Base-by-base conservation (phyloP, 306 rosid species). In the Astragalus membranaceus region DNA sequence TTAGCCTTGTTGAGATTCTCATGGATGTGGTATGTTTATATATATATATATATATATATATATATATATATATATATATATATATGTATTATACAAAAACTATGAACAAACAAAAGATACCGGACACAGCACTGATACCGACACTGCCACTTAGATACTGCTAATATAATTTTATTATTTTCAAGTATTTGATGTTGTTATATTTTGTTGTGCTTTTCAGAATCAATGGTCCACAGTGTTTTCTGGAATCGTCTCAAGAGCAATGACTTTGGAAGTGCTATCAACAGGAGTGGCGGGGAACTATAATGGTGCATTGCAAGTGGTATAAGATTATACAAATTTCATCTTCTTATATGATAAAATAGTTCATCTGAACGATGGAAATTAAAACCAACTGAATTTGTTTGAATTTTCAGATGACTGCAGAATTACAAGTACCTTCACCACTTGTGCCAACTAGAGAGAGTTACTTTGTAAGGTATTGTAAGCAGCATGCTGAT, bases 231-330 rank as follows among this genome's bases (percentile, higher is more conserved):
- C 95, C 43, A 91, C 93, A 3, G 83, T 95, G 54, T 95, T 95
- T 75, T 87, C 97, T 37, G 92, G 91, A 1, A 85, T 95, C 29
- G 97, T 95, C 57, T 95, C 99, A 42, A 91, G 97, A 86, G 99
- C 97, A 33, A 66, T 87, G 93, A 88, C 99, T 7, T 54, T 95
- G 57, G 99, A 95, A 75, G 95, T 95, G 20, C 67, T 91, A 13
- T 95, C 97, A 65, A 89, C 99, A 1, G 99, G 99, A 11, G 99
- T 95, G 4, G 97, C 99, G 2, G 99, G 97, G 64, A 95, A 91
- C 60, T 95, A 86, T 81, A 91, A 95, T 29, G 99, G 99, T 59
- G 99, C 97, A 44, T 69, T 95, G 69, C 99, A 95, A 95, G 99
- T 95, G 96, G 99, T 95, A 87, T 14, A 5, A 5, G 0, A 37